Conservation (phyloP, 1,284 basidiomycete genomes). For the Ceratobasidium sp. region DNA sequence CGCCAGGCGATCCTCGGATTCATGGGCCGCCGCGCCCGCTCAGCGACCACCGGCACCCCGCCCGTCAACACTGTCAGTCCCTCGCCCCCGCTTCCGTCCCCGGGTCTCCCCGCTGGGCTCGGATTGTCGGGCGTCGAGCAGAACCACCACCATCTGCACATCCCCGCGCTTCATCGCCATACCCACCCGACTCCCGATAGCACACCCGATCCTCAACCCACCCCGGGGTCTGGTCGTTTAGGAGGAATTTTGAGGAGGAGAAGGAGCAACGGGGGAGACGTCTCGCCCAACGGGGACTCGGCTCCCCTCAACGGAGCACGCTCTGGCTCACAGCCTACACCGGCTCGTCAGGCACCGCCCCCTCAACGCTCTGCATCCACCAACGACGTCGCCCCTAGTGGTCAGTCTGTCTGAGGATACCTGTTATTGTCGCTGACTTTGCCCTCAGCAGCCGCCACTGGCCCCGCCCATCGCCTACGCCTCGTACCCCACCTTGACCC, state of each 20-base stretch:
- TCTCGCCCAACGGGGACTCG: constrained; percentile 10
- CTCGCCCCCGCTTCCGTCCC: constrained; percentile 20
- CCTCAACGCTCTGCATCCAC: constrained; percentile 12
- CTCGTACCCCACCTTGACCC: constrained; percentile 93
- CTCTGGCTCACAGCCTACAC: constrained; percentile 4
- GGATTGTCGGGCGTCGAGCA: constrained; percentile 25
- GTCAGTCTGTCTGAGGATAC: constrained; percentile 1
- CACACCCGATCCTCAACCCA: neutral
- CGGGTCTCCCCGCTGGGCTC: neutral
- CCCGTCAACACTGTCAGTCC: neutral
- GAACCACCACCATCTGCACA: constrained; percentile 24
- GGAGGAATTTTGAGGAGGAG: constrained; percentile 33
- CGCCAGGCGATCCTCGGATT: constrained; percentile 46
- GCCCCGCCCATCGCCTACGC: constrained; percentile 67
- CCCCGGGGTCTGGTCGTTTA: constrained; percentile 17
- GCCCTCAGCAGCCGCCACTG: constrained; percentile 16
- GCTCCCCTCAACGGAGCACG: neutral
- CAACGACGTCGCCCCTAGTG: neutral
- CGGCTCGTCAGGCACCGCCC: constrained; percentile 3
- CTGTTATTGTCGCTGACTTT: neutral
- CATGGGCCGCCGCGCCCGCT: constrained; percentile 46
- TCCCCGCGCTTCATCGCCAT: constrained; percentile 40
- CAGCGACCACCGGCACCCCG: constrained; percentile 41
- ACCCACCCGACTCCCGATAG: neutral
- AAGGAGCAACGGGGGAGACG: constrained; percentile 36